phyloP scores from a whole-genome alignment of 2,329 filamentous ascomycete species.

The Trichoderma citrinoviride region DNA sequence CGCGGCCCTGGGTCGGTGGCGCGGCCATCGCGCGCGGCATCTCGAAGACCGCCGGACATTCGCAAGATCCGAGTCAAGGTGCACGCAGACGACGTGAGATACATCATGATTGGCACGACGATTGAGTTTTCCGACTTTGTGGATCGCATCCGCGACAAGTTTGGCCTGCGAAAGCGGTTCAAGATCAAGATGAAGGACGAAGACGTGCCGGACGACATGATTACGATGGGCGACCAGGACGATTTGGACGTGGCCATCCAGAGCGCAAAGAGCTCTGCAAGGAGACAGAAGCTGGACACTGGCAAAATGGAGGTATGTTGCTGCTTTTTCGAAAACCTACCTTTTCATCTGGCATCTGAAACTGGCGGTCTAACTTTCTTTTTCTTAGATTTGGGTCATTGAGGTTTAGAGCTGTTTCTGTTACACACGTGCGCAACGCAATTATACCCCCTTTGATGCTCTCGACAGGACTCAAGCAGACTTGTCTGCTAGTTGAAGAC shows the following conservation, averaged over 20 bases:
- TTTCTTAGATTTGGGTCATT: slow-evolving; percentile 48
- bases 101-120: slow-evolving; percentile 77
- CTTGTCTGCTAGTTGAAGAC: slow-evolving; percentile 5
- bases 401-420: slow-evolving; percentile 32
- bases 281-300: slow-evolving; percentile 73
- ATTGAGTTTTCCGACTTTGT: slow-evolving; percentile 76
- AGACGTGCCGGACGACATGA: slow-evolving; percentile 77
- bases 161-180: slow-evolving; percentile 72
- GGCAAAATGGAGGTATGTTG: slow-evolving; percentile 88
- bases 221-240: slow-evolving; percentile 95
- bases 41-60: slow-evolving; percentile 60
- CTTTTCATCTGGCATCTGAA: background rate
- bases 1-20: slow-evolving; percentile 47
- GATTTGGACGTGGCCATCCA: slow-evolving; percentile 86
- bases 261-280: slow-evolving; percentile 64
- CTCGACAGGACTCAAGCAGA: background rate
- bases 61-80: slow-evolving; percentile 88
- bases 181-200: slow-evolving; percentile 90
- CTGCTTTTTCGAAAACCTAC: background rate
- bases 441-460: slow-evolving; percentile 17
- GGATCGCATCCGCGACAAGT: slow-evolving; percentile 80
- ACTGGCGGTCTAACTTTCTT: slow-evolving; percentile 28
- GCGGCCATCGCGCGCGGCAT: slow-evolving; percentile 51
- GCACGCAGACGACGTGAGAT: slow-evolving; percentile 85
- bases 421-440: slow-evolving; percentile 3